Percentiles rank a stretch among this genome's conserved stretches.
phyloP scores from a whole-genome alignment of 108 stramenopile species.

The Fragilariopsis cylindrus region DNA sequence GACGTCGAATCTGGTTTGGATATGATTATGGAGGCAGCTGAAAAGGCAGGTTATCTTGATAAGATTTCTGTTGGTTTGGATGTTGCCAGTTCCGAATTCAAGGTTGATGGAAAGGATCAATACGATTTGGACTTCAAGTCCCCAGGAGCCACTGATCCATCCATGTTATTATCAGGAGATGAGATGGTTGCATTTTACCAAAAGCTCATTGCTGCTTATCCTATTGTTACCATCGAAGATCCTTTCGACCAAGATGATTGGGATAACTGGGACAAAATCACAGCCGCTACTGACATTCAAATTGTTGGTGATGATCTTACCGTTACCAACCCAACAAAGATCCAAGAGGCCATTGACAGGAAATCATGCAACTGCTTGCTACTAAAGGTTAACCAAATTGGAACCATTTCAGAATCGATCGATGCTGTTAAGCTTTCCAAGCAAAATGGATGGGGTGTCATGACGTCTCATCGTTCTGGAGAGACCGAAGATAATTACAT shows the following conservation, averaged over 20 bases:
- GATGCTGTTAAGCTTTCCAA: slow-evolving; percentile 98
- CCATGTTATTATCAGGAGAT: slow-evolving; percentile 85
- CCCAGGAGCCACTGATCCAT: slow-evolving; percentile 73
- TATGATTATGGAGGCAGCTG: slow-evolving; percentile 98
- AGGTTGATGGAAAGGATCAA: slow-evolving; percentile 87
- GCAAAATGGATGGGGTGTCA: slow-evolving; percentile 99
- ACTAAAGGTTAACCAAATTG: slow-evolving; percentile 99
- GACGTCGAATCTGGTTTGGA: slow-evolving; percentile 91
- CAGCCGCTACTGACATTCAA: slow-evolving; percentile 89
- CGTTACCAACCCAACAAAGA: slow-evolving; percentile 97
- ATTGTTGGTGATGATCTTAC: slow-evolving; percentile 99
- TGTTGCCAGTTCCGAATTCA: slow-evolving; percentile 99
- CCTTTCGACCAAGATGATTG: slow-evolving; percentile 99
- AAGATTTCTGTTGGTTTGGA: slow-evolving; percentile 97
- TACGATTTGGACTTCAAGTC: slow-evolving; percentile 99
- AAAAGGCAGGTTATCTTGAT: slow-evolving; percentile 93
- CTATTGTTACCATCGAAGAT: slow-evolving; percentile 99
- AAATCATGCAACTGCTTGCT: slow-evolving; percentile 96
- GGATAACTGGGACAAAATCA: slow-evolving; percentile 96
- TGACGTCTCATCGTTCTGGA: slow-evolving; percentile 98
- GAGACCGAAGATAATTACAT: slow-evolving; percentile 99
- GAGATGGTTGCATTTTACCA: slow-evolving; percentile 96
- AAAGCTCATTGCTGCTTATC: slow-evolving; percentile 88
- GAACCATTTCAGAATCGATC: slow-evolving; percentile 98
- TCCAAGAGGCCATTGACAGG: slow-evolving; percentile 90